Evolutionary conservation across 2,329 filamentous ascomycete species (phyloP).

Genomic region (Leptographium procerum): DNA sequence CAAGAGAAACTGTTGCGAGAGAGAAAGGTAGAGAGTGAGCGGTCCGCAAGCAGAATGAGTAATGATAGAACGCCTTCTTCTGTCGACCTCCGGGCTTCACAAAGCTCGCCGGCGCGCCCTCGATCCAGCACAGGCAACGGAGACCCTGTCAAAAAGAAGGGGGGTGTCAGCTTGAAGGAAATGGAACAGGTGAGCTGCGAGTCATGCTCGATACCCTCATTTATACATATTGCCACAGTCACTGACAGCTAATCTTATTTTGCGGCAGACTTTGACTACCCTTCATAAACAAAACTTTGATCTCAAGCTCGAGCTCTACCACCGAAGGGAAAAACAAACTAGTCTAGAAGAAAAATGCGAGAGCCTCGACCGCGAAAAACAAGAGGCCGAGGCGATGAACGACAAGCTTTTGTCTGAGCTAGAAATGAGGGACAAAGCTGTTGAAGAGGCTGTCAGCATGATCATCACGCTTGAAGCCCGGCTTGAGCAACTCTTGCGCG

Average conservation of each 20-base stretch:
- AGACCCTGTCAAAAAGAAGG: constrained; percentile 35
- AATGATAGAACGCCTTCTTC: constrained; percentile 27
- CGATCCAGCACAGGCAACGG: constrained; percentile 27
- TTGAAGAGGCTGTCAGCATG: constrained; percentile 59
- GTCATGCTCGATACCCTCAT: not conserved
- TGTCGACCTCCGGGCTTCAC: constrained; percentile 25
- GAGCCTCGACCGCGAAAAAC: constrained; percentile 43
- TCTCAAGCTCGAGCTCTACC: constrained; percentile 61
- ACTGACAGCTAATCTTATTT: not conserved
- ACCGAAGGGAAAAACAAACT: constrained; percentile 53
- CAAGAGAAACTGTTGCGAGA: constrained; percentile 44
- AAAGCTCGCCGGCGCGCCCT: constrained; percentile 30
- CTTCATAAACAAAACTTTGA: constrained; percentile 70
- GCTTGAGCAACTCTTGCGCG: constrained; percentile 40
- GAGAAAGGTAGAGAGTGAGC: constrained; percentile 36
- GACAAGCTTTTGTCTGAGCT: constrained; percentile 47
- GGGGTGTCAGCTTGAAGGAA: constrained; percentile 51
- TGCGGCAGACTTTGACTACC: constrained; percentile 46
- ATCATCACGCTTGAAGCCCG: constrained; percentile 55
- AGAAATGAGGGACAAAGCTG: constrained; percentile 57
- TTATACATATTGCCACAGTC: not conserved
- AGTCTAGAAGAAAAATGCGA: constrained; percentile 35
- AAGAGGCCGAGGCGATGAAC: constrained; percentile 47
- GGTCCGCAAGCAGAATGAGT: constrained; percentile 24
- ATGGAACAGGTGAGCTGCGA: constrained; percentile 47